Conservation (phyloP, 371 early-diverging fungal species). For the Apophysomyces trapeziformis region DNA sequence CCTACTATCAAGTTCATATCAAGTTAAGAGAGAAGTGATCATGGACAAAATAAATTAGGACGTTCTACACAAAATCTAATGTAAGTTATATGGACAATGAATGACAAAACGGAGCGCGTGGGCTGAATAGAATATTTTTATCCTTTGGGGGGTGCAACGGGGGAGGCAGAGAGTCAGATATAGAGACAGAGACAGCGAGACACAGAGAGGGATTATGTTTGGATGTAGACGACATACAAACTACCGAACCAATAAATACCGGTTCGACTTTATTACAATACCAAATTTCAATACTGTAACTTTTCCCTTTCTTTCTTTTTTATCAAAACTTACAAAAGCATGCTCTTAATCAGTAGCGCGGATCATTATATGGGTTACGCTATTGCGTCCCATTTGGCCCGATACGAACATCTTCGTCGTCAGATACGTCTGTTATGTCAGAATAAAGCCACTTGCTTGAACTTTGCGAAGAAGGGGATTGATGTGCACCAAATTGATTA, state of each 20-base stretch:
- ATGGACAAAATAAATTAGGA: too few species aligned
- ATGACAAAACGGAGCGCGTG: not conserved
- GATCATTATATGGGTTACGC: slow-evolving; percentile 49
- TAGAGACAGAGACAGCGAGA: too few species aligned
- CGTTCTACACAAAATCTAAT: too few species aligned
- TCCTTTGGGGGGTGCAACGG: not conserved
- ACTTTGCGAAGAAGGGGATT: slow-evolving; percentile 35
- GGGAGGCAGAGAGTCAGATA: too few species aligned
- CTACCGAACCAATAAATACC: slow-evolving; percentile 10
- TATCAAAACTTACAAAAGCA: slow-evolving; percentile 14
- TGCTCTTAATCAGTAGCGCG: slow-evolving; percentile 47
- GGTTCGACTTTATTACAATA: not conserved
- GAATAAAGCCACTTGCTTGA: slow-evolving; percentile 28
- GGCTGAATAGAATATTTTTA: not conserved
- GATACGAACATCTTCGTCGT: slow-evolving; percentile 26
- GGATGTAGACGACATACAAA: slow-evolving; percentile 8
- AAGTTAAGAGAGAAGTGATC: too few species aligned
- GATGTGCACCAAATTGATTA: slow-evolving; percentile 43
- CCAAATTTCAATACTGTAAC: slow-evolving; percentile 11
- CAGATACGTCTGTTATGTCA: slow-evolving; percentile 39
- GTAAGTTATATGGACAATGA: not conserved
- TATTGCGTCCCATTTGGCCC: slow-evolving; percentile 44
- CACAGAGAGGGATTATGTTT: not conserved
- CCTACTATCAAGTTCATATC: too few species aligned
- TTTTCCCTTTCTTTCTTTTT: slow-evolving; percentile 5